These are phyloP conservation scores for Colletotrichum echinochloae DNA, from an alignment of 2,329 filamentous ascomycete species.

Conservation along the genomic window DNA sequence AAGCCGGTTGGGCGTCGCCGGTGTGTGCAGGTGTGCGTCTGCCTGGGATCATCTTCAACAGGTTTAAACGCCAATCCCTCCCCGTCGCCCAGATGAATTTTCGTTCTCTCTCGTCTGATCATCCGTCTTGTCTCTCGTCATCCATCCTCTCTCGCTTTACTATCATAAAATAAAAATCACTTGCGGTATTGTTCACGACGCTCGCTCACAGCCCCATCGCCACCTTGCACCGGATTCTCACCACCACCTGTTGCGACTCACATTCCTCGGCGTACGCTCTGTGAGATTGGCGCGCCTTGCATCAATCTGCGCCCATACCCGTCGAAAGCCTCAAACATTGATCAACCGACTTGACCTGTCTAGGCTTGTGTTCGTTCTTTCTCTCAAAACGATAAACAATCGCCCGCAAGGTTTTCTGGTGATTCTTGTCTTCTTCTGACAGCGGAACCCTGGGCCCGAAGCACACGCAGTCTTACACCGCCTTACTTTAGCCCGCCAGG, in stretches of 20 bases:
- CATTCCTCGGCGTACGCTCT: slow-evolving; percentile 31
- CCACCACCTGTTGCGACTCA: slow-evolving; percentile 25
- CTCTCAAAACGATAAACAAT: slow-evolving; percentile 12
- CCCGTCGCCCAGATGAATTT: slow-evolving; percentile 25
- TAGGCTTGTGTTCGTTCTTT: slow-evolving; percentile 5
- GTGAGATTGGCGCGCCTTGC: slow-evolving; percentile 21
- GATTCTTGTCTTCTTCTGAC: background rate
- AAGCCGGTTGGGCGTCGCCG: slow-evolving; percentile 27
- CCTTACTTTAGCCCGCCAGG: slow-evolving; percentile 25
- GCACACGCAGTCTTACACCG: slow-evolving; percentile 1
- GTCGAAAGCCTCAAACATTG: slow-evolving; percentile 2
- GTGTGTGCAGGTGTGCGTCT: slow-evolving; percentile 12
- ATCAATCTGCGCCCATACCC: slow-evolving; percentile 34
- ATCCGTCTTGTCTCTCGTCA: slow-evolving; percentile 32
- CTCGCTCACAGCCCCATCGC: slow-evolving; percentile 18
- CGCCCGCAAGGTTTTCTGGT: slow-evolving; percentile 6
- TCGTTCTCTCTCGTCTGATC: slow-evolving; percentile 17
- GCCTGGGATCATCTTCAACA: slow-evolving; percentile 39
- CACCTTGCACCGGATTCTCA: slow-evolving; percentile 4
- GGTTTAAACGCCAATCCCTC: slow-evolving; percentile 41
- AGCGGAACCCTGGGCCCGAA: slow-evolving; percentile 16
- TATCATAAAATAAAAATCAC: background rate
- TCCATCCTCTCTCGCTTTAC: slow-evolving; percentile 15
- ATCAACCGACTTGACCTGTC: background rate
- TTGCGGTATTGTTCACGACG: slow-evolving; percentile 19